Evolutionary conservation across 202 grass and related monocot genomes (phyloP), one percentile per base, ranked within the genome.

Genomic region (Elaeis oleifera): DNA sequence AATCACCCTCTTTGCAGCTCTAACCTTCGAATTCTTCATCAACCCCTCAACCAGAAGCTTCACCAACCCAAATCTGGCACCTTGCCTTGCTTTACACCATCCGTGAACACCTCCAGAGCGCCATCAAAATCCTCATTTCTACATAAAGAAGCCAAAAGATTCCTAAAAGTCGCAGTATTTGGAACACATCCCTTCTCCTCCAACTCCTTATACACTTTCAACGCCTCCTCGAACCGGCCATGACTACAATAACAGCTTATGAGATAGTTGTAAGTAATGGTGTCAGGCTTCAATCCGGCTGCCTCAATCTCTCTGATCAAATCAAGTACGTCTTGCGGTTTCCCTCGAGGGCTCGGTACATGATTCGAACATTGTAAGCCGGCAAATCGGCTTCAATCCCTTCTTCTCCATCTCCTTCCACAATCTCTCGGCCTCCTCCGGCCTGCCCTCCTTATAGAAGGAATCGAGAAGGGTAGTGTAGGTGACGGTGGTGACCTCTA

Each of bases 191-290:
- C 74, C 49, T 77, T 88, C 19, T 71, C 63, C 16, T 56, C 28
- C 20, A 96, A 71, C 1, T 56, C 74, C 59, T 26, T 59, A 51
- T 88, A 96, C 49, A 88, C 23, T 21, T 4, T 27, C 57, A 76
- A 85, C 23, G 81, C 87, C 67, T 83, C 81, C 20, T 81, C 59
- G 17, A 88, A 23, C 39, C 31, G 82, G 4, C 78, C 81, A 60
- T 66, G 68, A 53, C 65, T 90, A 66, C 23, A 85, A 25, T 80
- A 84, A 39, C 79, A 78, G 18, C 53, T 53, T 52, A 90, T 88
- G 39, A 96, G 88, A 64, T 72, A 83, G 63, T 80, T 89, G 51
- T 96, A 96, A 5, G 91, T 90, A 65, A 85, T 66, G 14, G 63
- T 80, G 27, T 90, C 76, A 0, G 87, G 84, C 19, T 80, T 71